These are phyloP conservation scores for Diaporthe aspalathi DNA, from an alignment of 2,329 filamentous ascomycete species.

Conservation along the genomic window DNA sequence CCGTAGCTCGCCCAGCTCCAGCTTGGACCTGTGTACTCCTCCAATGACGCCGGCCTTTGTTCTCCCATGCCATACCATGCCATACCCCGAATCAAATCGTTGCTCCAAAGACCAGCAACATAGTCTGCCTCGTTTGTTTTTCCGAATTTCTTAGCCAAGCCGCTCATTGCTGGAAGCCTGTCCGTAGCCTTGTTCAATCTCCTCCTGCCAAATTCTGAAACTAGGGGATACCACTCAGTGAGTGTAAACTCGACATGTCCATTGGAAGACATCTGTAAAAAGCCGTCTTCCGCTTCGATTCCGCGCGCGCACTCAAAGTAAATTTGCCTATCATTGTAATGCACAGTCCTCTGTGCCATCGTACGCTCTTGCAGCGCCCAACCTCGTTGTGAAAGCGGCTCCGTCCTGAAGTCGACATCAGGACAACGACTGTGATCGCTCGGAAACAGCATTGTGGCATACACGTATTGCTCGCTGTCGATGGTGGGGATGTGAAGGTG, in stretches of 20 bases:
- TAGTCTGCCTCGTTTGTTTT: neutral
- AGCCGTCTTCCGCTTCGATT: neutral
- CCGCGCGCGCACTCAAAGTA: neutral
- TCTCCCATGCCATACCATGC: neutral
- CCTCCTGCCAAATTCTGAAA: neutral
- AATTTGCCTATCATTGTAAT: neutral
- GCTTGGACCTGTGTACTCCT: conserved; percentile 1
- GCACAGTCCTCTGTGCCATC: neutral
- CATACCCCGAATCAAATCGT: neutral
- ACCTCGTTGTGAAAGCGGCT: neutral
- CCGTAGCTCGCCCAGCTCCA: neutral
- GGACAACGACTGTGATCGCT: neutral
- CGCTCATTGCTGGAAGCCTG: neutral
- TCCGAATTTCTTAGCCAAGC: neutral
- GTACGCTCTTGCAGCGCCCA: neutral
- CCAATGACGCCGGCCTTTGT: neutral
- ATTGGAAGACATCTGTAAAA: neutral
- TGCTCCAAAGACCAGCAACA: neutral
- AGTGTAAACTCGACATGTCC: neutral
- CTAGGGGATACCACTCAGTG: neutral
- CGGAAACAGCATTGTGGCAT: neutral
- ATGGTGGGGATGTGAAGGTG: neutral
- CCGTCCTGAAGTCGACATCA: neutral
- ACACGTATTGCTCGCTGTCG: neutral
- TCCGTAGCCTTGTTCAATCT: neutral